Percentiles rank a stretch among this genome's conserved stretches.
Evolutionary conservation across 2,329 filamentous ascomycete species (phyloP).

Genomic region (Aureobasidium leucospermi): DNA sequence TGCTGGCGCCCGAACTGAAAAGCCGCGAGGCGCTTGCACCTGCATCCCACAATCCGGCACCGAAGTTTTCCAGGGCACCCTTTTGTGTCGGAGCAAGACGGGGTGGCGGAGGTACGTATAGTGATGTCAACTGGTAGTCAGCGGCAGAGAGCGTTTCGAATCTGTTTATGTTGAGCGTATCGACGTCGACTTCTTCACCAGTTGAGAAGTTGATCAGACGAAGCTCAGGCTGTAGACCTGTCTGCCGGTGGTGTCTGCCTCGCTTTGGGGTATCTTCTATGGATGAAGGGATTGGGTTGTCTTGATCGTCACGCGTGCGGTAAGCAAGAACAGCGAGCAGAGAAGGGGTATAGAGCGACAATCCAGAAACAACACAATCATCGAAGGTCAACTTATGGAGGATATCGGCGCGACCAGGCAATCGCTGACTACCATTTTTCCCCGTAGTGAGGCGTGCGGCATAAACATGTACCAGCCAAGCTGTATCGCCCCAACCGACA

Average conservation of each 20-base stretch:
- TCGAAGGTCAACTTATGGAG: conserved; percentile 82
- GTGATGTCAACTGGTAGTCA: conserved; percentile 82
- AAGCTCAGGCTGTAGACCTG: conserved; percentile 78
- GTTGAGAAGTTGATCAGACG: conserved; percentile 83
- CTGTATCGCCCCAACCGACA: conserved; percentile 91
- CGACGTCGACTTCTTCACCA: conserved; percentile 75
- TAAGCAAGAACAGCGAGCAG: conserved; percentile 89
- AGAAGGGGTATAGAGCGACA: conserved; percentile 91
- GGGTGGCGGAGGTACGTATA: conserved; percentile 66
- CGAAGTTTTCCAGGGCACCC: conserved; percentile 69
- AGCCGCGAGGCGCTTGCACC: conserved; percentile 70
- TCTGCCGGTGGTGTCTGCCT: conserved; percentile 63
- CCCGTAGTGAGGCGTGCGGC: conserved; percentile 54
- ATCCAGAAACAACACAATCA: conserved; percentile 95
- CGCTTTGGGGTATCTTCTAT: conserved; percentile 52
- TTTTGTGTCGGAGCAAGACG: conserved; percentile 56
- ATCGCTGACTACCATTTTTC: conserved; percentile 61
- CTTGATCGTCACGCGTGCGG: conserved; percentile 65
- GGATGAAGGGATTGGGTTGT: conserved; percentile 47
- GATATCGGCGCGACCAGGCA: conserved; percentile 77
- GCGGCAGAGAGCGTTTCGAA: conserved; percentile 79
- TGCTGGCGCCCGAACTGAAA: conserved; percentile 79
- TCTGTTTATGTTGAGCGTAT: conserved; percentile 76
- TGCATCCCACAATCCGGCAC: conserved; percentile 78
- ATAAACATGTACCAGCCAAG: conserved; percentile 92